A percentile compares a stretch with the other conserved stretches of the same genome.
Evolutionary conservation across 768 basidiomycete species (phyloP).

Genomic region (Macrolepiota albuminosa): DNA sequence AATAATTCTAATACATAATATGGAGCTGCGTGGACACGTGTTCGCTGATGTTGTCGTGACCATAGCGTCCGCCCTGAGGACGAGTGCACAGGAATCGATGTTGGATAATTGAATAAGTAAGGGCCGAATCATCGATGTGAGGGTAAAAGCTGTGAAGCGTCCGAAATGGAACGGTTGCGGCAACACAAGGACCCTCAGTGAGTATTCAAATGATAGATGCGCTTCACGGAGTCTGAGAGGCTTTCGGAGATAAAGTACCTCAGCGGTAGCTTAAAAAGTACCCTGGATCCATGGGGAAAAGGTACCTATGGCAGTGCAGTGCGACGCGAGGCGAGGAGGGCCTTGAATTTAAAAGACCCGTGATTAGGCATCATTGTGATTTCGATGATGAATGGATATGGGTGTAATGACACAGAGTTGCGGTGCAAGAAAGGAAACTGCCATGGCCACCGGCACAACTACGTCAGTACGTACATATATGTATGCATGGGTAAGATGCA

Average conservation of each 20-base stretch:
- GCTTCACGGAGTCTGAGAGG: neutral
- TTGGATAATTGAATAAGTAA: neutral
- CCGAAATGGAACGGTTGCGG: neutral
- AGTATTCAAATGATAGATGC: neutral
- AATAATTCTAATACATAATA: no score
- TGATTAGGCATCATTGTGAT: neutral
- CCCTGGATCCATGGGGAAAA: neutral
- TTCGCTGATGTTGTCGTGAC: no score
- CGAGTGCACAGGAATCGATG: neutral
- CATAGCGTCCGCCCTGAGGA: neutral
- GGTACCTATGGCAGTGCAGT: neutral
- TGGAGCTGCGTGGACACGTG: no score
- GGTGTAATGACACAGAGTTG: neutral
- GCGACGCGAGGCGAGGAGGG: neutral
- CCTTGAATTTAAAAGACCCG: neutral
- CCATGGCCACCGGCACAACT: neutral
- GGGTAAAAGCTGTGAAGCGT: neutral
- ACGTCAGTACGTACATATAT: neutral
- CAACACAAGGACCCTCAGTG: neutral
- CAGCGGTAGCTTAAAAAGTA: neutral
- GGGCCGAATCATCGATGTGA: neutral
- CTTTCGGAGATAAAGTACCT: neutral
- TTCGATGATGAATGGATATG: neutral
- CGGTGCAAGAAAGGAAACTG: neutral
- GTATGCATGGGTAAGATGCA: neutral